Conservation (phyloP, 768 basidiomycete species). For the Tricholoma hemisulphureum region DNA sequence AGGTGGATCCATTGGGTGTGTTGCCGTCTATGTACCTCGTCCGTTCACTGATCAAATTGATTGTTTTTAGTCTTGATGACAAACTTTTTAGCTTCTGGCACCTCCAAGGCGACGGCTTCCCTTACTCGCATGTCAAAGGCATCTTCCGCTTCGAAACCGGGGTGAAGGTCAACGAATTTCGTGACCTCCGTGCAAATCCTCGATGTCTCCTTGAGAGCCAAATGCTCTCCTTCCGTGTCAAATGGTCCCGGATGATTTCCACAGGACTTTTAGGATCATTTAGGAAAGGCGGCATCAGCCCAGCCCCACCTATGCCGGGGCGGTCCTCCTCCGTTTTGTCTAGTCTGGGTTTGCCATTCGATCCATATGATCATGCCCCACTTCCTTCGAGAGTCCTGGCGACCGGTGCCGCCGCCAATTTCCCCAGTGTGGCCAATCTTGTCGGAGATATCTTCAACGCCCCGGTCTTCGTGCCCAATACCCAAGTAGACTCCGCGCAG, state of each 20-base stretch:
- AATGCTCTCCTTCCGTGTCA: constrained; percentile 75
- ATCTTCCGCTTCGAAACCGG: constrained; percentile 88
- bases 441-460: constrained; percentile 84
- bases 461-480: constrained; percentile 69
- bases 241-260: constrained; percentile 72
- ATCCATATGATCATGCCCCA: constrained; percentile 70
- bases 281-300: constrained; percentile 33
- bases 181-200: constrained; percentile 85
- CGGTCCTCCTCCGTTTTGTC: constrained; percentile 29
- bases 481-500: constrained; percentile 78
- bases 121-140: constrained; percentile 77
- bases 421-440: constrained; percentile 77
- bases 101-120: constrained; percentile 74
- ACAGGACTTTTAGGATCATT: constrained; percentile 63
- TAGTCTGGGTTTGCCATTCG: constrained; percentile 68
- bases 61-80: constrained; percentile 68
- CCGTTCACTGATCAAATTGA: constrained; percentile 3
- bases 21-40: constrained; percentile 7
- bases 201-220: constrained; percentile 84
- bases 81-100: constrained; percentile 91
- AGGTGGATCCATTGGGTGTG: constrained; percentile 76
- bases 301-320: constrained; percentile 33
- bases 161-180: constrained; percentile 84
- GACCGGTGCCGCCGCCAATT: constrained; percentile 80
- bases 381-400: constrained; percentile 68